Evolutionary conservation across 495 filamentous ascomycete genomes (phyloP).

Genomic region (Talaromyces borbonicus): DNA sequence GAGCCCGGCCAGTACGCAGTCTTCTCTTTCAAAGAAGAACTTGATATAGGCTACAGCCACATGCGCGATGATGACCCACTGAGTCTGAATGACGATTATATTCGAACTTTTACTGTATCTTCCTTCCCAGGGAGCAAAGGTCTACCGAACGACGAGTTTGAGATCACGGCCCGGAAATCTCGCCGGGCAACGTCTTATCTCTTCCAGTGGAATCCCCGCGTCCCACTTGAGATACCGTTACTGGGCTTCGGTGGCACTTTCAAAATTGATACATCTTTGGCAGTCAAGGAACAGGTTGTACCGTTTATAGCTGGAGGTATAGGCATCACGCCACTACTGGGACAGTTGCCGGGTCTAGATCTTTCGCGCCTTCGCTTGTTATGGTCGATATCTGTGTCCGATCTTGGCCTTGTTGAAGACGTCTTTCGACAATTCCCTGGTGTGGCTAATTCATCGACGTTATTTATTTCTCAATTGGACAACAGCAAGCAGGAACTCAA

Average conservation of each 20-base stretch:
- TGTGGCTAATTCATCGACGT: conserved; percentile 38
- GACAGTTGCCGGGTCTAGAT: conserved; percentile 44
- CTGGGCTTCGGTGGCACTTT: conserved; percentile 67
- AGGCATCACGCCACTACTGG: conserved; percentile 69
- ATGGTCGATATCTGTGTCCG: conserved; percentile 54
- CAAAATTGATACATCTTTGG: conserved; percentile 29
- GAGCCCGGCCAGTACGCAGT: conserved; percentile 65
- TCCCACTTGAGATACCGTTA: conserved; percentile 51
- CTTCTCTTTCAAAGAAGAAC: conserved; percentile 54
- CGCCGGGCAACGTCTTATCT: conserved; percentile 58
- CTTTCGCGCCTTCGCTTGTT: conserved; percentile 41
- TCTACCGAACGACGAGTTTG: conserved; percentile 41
- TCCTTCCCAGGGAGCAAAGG: conserved; percentile 34
- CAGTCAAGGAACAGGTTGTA: conserved; percentile 15
- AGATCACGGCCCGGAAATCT: conserved; percentile 60
- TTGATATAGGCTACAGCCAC: conserved; percentile 65
- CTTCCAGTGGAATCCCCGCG: conserved; percentile 42
- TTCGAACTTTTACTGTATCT: conserved; percentile 71
- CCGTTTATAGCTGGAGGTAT: conserved; percentile 66
- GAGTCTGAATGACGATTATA: conserved; percentile 72
- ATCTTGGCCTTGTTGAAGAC: conserved; percentile 54
- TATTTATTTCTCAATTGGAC: conserved; percentile 48
- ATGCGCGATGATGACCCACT: conserved; percentile 72
- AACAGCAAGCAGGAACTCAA: conserved; percentile 14
- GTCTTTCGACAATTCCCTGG: conserved; percentile 40